Conservation (phyloP, 768 basidiomycete species). For the Gymnopilus dilepis region DNA sequence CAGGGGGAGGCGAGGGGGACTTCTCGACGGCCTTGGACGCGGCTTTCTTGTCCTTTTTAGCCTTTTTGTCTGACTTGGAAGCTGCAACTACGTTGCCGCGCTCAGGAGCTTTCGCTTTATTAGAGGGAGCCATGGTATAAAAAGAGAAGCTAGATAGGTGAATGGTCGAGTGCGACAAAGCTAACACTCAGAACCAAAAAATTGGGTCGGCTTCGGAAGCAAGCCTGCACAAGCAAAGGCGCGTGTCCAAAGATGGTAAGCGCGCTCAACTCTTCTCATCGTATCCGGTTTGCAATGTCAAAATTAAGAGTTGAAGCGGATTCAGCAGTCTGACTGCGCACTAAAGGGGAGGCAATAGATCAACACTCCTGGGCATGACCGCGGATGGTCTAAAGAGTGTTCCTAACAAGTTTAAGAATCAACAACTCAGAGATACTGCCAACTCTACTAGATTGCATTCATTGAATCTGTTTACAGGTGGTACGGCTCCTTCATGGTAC, state of each 20-base stretch:
- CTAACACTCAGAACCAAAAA: slow-evolving; percentile 14
- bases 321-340: too few relatives aligned
- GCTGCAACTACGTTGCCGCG: neutral
- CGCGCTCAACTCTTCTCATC: neutral
- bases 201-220: slow-evolving; percentile 16
- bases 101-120: slow-evolving; percentile 13
- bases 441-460: too few relatives aligned
- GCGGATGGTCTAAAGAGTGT: too few relatives aligned
- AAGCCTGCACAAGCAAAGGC: slow-evolving; percentile 22
- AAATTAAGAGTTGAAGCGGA: too few relatives aligned
- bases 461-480: too few relatives aligned
- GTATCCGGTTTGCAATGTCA: too few relatives aligned
- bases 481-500: too few relatives aligned
- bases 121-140: slow-evolving; percentile 11
- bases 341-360: too few relatives aligned
- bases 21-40: slow-evolving; percentile 13
- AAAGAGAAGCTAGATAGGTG: neutral
- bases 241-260: neutral
- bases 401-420: too few relatives aligned
- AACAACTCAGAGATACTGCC: too few relatives aligned
- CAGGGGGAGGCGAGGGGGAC: slow-evolving; percentile 9
- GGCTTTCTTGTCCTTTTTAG: slow-evolving; percentile 17
- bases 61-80: slow-evolving; percentile 12
- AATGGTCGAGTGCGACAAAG: neutral
- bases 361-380: too few relatives aligned